A percentile compares a stretch with the other conserved stretches of the same genome.
phyloP scores from a whole-genome alignment of 139 green algal genomes.

The Zygnema cylindricum region DNA sequence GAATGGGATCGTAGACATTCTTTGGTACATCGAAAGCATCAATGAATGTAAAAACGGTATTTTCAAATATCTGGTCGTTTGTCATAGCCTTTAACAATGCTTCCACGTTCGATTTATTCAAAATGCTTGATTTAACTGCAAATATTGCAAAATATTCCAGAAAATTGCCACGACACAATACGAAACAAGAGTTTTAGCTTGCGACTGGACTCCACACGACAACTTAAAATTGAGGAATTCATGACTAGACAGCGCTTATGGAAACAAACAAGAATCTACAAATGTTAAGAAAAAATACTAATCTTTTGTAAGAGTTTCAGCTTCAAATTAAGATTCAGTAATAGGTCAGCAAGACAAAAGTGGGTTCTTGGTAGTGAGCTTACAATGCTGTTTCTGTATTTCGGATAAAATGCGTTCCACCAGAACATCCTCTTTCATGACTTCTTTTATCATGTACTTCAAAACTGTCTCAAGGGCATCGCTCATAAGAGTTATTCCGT shows the following conservation, averaged over 20 bases:
- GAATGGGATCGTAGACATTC: slow-evolving; percentile 27
- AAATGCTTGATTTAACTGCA: slow-evolving; percentile 17
- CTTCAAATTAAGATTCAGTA: neutral
- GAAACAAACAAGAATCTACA: neutral
- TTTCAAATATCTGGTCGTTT: neutral
- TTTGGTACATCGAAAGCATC: slow-evolving; percentile 27
- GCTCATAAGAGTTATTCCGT: neutral
- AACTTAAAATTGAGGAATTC: too few relatives aligned
- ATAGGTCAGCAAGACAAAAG: neutral
- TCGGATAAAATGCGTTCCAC: neutral
- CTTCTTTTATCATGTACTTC: neutral
- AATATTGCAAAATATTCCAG: neutral
- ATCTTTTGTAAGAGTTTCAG: neutral
- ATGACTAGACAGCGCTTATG: neutral
- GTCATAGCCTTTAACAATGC: neutral
- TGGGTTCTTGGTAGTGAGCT: neutral
- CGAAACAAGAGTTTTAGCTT: too few relatives aligned
- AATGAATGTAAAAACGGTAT: neutral
- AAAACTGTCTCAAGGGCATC: slow-evolving; percentile 3
- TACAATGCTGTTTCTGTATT: neutral
- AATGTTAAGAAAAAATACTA: neutral
- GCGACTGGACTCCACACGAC: too few relatives aligned
- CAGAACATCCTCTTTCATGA: neutral
- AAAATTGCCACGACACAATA: too few relatives aligned
- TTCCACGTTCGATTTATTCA: neutral